Evolutionary conservation across 116 monocot species (phyloP).

Genomic region (Papilionanthe hybrid): DNA sequence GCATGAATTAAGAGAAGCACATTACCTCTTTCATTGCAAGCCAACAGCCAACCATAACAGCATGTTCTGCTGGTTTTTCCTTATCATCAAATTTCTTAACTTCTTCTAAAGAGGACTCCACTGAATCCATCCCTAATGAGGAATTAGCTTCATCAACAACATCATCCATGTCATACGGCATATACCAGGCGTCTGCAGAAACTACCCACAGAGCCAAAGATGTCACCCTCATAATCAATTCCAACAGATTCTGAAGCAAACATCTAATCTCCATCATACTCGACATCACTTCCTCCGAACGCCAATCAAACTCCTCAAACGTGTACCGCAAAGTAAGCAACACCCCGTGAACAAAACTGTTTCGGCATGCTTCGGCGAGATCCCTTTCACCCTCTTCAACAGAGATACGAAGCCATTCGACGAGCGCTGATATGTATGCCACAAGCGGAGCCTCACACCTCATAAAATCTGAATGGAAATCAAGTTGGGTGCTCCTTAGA

Average conservation of each 20-base stretch:
- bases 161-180: conserved; percentile 80
- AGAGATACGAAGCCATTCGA: conserved; percentile 63
- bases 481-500: conserved; percentile 22
- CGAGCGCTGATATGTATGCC: conserved; percentile 67
- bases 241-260: conserved; percentile 64
- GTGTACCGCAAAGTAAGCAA: conserved; percentile 92
- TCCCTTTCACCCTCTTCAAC: conserved; percentile 84
- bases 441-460: conserved; percentile 36
- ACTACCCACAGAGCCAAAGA: conserved; percentile 94
- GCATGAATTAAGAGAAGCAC: neutral
- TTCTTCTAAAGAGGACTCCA: conserved; percentile 32
- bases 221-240: conserved; percentile 72
- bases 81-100: conserved; percentile 25
- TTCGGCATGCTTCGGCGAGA: conserved; percentile 79
- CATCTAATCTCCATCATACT: conserved; percentile 49
- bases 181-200: conserved; percentile 84
- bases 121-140: conserved; percentile 26
- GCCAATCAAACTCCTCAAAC: conserved; percentile 98
- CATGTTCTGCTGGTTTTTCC: conserved; percentile 53
- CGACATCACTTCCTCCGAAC: conserved; percentile 42
- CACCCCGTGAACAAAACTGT: conserved; percentile 95
- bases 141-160: conserved; percentile 38
- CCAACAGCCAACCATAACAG: conserved; percentile 99
- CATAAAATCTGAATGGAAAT: conserved; percentile 15
- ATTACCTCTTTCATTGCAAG: conserved; percentile 99